Base-by-base conservation (phyloP, 345 rosid genomes). In the Psidium guajava region DNA sequence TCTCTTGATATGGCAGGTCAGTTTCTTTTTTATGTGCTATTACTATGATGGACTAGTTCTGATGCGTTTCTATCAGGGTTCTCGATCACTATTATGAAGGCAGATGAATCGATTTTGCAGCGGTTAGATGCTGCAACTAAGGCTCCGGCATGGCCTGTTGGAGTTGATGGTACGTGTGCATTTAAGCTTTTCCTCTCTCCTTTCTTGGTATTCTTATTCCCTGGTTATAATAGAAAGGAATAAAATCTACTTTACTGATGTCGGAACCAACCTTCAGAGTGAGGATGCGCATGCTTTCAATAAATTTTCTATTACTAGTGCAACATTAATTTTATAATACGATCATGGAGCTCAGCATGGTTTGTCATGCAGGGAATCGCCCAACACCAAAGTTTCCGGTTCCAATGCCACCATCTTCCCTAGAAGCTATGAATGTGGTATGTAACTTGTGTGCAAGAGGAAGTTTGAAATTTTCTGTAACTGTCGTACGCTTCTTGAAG, bases 1-100 rank as follows among this genome's bases (percentile, higher is more conserved):
- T 97, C 99, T 75, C 98, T 95, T 85, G 99, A 97, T 87, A 97
- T 97, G 99, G 96, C 98, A 90, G 99, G 99, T 97, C 89, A 82
- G 90, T 77, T 64, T 27, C 85, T 81, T 54, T 81, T 81, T 32
- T 49, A 51, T 28, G 42, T 57, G 58, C 73, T 59, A 44, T 59
- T 83, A 44, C 73, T 56, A 59, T 59, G 27, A 58, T 83, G 73
- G 75, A 20, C 55, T 50, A 44, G 51, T 50, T 83, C 88, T 61
- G 20, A 69, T 42, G 3, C 21, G 58, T 54, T 53, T 51, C 49
- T 88, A 85, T 61, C 92, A 97, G 98, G 99, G 58, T 94, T 97
- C 85, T 97, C 99, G 74, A 93, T 97, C 86, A 89, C 98, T 87
- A 93, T 97, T 89, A 94, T 97, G 98, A 95, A 92, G 90, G 92